Base-by-base conservation (phyloP, 2,329 filamentous ascomycete genomes). In the Rhynchosporium agropyri region DNA sequence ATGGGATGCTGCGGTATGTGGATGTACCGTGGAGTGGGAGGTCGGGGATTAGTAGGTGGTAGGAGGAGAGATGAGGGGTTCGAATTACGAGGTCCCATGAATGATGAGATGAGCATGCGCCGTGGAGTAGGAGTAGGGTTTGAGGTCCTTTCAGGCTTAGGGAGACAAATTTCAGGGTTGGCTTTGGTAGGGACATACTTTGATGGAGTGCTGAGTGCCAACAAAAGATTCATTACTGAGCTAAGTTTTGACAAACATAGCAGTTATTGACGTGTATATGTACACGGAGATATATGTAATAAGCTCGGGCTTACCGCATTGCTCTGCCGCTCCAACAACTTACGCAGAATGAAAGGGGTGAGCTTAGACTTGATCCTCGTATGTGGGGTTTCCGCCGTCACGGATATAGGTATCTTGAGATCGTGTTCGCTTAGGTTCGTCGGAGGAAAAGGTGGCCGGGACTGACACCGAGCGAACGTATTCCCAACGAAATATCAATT, bases 31-130 rank as follows among this genome's bases (percentile, higher is more conserved):
- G 40, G 40, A 15, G 10, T 10, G 40, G 10, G 20, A 60, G 61
- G 29, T 57, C 57, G 5, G 50, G 49, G n/a, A 60, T 63, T 3
- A 57, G 43, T 2, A 60, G 36, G 57, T 60, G 43, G 38, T 63
- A 63, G 6, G 50, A 55, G 29, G 45, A n/a, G 15, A n/a, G 3
- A 43, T 43, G 42, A 6, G 42, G 8, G 42, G 8, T 20, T 13
- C 26, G 36, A 42, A 31, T 36, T 33, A 63, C 40, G 20, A 53
- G 20, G 45, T 60, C 50, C 48, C 45, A 60, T 60, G 60, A 51
- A 31, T 57, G 42, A 42, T 56, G 57, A 20, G 20, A 20, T 20
- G 20, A 20, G 20, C 20, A 20, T 20, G 20, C 20, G 20, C 20
- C 20, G 20, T 20, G 31, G 57, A 60, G 8, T 57, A 59, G 49